Evolutionary conservation across 805 yeast species (phyloP).

Genomic region (Torulaspora gathmanii): DNA sequence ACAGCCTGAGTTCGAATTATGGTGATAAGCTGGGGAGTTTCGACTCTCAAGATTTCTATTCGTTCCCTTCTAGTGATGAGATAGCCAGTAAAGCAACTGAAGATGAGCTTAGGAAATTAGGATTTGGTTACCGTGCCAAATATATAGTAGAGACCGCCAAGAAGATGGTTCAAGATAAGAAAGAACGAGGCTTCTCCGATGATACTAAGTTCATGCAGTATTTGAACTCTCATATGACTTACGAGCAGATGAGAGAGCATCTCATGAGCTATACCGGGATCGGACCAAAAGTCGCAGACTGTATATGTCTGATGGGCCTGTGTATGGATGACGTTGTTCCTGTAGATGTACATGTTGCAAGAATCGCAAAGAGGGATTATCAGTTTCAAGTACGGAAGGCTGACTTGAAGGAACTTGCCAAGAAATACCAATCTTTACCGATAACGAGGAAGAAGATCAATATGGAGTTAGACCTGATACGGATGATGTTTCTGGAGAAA

Average conservation of each 20-base stretch:
- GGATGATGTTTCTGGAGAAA: slow-evolving; percentile 52
- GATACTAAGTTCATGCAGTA: slow-evolving; percentile 37
- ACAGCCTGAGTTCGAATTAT: slow-evolving; percentile 61
- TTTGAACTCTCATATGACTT: slow-evolving; percentile 42
- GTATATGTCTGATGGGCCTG: slow-evolving; percentile 77
- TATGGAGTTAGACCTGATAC: slow-evolving; percentile 43
- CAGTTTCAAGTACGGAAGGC: slow-evolving; percentile 40
- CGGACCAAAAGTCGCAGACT: slow-evolving; percentile 97
- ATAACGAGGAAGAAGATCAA: slow-evolving; percentile 34
- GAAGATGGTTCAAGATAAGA: slow-evolving; percentile 40
- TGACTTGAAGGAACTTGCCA: slow-evolving; percentile 28
- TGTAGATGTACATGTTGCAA: slow-evolving; percentile 91
- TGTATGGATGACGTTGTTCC: slow-evolving; percentile 78
- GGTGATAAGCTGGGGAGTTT: slow-evolving; percentile 56
- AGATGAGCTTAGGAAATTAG: slow-evolving; percentile 40
- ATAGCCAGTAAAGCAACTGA: slow-evolving; percentile 45
- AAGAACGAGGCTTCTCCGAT: slow-evolving; percentile 12
- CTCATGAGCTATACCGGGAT: slow-evolving; percentile 75
- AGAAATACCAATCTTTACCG: slow-evolving; percentile 28
- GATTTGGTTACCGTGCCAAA: slow-evolving; percentile 90
- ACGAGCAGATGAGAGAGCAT: slow-evolving; percentile 31
- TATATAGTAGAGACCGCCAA: slow-evolving; percentile 76
- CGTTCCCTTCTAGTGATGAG: slow-evolving; percentile 67
- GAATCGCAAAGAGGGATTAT: slow-evolving; percentile 81
- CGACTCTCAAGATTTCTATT: slow-evolving; percentile 54